These are phyloP conservation scores for Neodidymelliopsis sp. DNA, from an alignment of 2,329 filamentous ascomycete species.

Conservation along the genomic window DNA sequence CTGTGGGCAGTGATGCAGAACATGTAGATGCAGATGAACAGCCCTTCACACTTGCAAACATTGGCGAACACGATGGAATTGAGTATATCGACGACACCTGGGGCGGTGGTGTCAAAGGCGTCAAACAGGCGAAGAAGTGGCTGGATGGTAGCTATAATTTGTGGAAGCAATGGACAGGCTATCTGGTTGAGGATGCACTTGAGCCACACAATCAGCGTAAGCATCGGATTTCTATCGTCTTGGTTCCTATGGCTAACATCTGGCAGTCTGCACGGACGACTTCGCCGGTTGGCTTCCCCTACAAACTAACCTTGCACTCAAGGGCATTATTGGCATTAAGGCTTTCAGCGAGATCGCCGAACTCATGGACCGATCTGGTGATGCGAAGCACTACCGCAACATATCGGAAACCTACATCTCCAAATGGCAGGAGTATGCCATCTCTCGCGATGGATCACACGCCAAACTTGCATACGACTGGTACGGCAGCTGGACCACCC, in stretches of 20 bases:
- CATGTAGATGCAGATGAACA: constrained; percentile 37
- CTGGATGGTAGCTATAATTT: constrained; percentile 73
- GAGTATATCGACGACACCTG: constrained; percentile 68
- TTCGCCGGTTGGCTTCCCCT: constrained; percentile 81
- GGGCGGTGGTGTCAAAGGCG: constrained; percentile 62
- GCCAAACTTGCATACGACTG: constrained; percentile 82
- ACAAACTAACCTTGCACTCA: constrained; percentile 83
- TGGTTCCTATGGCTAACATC: constrained; percentile 13
- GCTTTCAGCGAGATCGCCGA: constrained; percentile 77
- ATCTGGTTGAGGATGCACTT: constrained; percentile 76
- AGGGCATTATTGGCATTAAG: constrained; percentile 82
- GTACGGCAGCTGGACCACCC: constrained; percentile 81
- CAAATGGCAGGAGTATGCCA: constrained; percentile 75
- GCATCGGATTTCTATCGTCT: constrained; percentile 17
- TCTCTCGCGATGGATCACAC: constrained; percentile 73
- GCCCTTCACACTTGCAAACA: constrained; percentile 58
- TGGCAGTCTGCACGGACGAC: constrained; percentile 77
- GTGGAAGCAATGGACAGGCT: constrained; percentile 80
- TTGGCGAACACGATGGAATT: constrained; percentile 60
- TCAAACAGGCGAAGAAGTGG: constrained; percentile 68
- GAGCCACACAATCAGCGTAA: constrained; percentile 75
- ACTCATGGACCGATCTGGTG: constrained; percentile 64
- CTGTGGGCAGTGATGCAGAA: constrained; percentile 46
- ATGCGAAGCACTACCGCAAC: constrained; percentile 67
- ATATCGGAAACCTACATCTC: constrained; percentile 72